Evolutionary conservation across 768 basidiomycete genomes (phyloP).

Genomic region (Lactifluus subvellereus): DNA sequence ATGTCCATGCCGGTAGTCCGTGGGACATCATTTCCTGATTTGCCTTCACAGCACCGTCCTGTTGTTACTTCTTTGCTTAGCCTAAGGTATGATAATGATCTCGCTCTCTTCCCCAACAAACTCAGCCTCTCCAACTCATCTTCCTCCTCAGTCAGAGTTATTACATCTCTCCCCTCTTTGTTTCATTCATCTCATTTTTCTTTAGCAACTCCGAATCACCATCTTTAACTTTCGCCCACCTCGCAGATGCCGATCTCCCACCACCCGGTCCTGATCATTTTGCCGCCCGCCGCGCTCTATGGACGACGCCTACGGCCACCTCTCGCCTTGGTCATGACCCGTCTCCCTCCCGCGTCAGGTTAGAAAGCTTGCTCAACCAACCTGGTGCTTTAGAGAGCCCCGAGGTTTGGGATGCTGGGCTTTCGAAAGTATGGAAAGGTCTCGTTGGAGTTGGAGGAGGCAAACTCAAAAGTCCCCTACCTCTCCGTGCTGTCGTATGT

Average conservation of each 20-base stretch:
- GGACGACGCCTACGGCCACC: constrained; percentile 37
- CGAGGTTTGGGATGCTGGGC: constrained; percentile 48
- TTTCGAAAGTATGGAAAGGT: constrained; percentile 59
- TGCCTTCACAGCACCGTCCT: neutral
- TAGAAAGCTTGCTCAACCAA: constrained; percentile 45
- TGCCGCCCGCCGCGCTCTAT: constrained; percentile 53
- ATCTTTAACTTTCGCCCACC: constrained; percentile 36
- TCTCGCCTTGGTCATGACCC: constrained; percentile 25
- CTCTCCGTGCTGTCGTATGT: constrained; percentile 59
- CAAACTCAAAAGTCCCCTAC: constrained; percentile 52
- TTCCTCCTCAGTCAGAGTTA: neutral
- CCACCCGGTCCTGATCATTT: constrained; percentile 62
- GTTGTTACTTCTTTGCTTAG: neutral
- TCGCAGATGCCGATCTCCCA: constrained; percentile 42
- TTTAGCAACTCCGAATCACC: constrained; percentile 7
- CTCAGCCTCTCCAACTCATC: neutral
- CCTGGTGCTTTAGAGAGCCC: constrained; percentile 47
- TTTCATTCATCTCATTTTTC: neutral
- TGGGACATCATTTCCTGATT: constrained; percentile 16
- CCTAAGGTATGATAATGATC: neutral
- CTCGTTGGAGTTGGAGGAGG: constrained; percentile 50
- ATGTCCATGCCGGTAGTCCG: neutral
- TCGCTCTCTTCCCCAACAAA: neutral
- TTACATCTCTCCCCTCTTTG: neutral
- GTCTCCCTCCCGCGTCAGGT: constrained; percentile 29